Percentiles rank a stretch among this genome's conserved stretches.
phyloP scores from a whole-genome alignment of 116 monocot genomes.

The Zostera marina region DNA sequence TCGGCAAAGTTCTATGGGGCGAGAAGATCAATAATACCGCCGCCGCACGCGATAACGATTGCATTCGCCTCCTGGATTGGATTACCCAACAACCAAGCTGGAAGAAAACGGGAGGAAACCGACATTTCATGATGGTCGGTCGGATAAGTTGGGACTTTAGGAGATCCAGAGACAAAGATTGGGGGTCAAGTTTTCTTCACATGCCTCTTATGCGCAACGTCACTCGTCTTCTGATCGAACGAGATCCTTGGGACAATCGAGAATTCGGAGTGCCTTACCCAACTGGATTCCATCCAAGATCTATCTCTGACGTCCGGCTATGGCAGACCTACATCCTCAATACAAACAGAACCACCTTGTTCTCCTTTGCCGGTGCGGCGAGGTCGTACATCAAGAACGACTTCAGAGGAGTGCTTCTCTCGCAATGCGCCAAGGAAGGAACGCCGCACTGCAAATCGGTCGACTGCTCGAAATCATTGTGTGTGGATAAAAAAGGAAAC shows the following conservation, averaged over 20 bases:
- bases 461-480: slow-evolving; percentile 30
- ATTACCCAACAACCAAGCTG: slow-evolving; percentile 16
- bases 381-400: slow-evolving; percentile 34
- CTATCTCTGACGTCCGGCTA: slow-evolving; percentile 1
- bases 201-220: slow-evolving; percentile 58
- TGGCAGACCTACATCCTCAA: slow-evolving; percentile 26
- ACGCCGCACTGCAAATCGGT: slow-evolving; percentile 20
- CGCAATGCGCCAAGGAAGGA: slow-evolving; percentile 21
- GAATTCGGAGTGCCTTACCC: slow-evolving; percentile 28
- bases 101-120: slow-evolving; percentile 25
- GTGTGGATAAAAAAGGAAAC: slow-evolving; percentile 11
- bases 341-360: slow-evolving; percentile 25
- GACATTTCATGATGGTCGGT: slow-evolving; percentile 70
- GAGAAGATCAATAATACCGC: slow-evolving; percentile 13
- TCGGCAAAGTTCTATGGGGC: slow-evolving; percentile 47
- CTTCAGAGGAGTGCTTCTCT: slow-evolving; percentile 36
- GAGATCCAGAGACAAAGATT: slow-evolving; percentile 27
- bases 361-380: slow-evolving; percentile 66
- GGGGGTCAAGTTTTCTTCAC: slow-evolving; percentile 58
- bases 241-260: slow-evolving; percentile 48
- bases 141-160: slow-evolving; percentile 88
- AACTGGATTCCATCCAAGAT: slow-evolving; percentile 23
- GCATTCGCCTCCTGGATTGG: slow-evolving; percentile 24
- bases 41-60: slow-evolving; percentile 26
- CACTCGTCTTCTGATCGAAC: slow-evolving; percentile 61